These are phyloP conservation scores for Logfia minima DNA, from an alignment of 129 eudicot species.

Conservation along the genomic window DNA sequence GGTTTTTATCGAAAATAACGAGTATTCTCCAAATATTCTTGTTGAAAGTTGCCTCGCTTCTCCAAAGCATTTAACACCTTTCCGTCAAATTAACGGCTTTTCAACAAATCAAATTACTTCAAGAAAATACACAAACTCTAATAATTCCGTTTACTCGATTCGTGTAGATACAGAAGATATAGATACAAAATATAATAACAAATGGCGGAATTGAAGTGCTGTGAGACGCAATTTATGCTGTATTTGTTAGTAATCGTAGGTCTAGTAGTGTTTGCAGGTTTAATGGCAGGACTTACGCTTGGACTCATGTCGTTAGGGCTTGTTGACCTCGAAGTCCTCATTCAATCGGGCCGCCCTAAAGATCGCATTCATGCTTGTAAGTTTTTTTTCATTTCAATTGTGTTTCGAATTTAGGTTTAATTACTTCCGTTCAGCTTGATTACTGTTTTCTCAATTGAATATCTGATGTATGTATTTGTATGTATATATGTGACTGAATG, in stretches of 20 bases:
- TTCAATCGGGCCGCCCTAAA: constrained; percentile 82
- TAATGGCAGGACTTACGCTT: constrained; percentile 94
- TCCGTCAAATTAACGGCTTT: constrained; percentile 23
- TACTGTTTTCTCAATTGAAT: constrained; percentile 5
- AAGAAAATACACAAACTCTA: background rate
- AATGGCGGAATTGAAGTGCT: constrained; percentile 60
- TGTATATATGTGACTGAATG: constrained; percentile 6
- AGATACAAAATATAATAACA: background rate
- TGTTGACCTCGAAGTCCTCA: constrained; percentile 97
- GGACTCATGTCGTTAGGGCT: constrained; percentile 97
- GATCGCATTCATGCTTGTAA: constrained; percentile 89
- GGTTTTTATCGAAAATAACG: constrained; percentile 19
- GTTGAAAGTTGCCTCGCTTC: constrained; percentile 17
- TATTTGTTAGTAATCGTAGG: constrained; percentile 54
- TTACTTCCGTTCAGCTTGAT: constrained; percentile 2
- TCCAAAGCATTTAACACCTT: constrained; percentile 1
- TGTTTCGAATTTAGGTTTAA: constrained; percentile 4
- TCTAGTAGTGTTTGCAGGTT: constrained; percentile 80
- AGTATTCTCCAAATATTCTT: constrained; percentile 30
- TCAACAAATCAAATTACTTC: constrained; percentile 13
- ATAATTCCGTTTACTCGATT: background rate
- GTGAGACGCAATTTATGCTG: constrained; percentile 53
- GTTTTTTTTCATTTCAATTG: constrained; percentile 5
- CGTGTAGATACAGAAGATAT: background rate
- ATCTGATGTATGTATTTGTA: background rate